Base-by-base conservation (phyloP, 1,284 basidiomycete genomes). In the Ustilago crameri region DNA sequence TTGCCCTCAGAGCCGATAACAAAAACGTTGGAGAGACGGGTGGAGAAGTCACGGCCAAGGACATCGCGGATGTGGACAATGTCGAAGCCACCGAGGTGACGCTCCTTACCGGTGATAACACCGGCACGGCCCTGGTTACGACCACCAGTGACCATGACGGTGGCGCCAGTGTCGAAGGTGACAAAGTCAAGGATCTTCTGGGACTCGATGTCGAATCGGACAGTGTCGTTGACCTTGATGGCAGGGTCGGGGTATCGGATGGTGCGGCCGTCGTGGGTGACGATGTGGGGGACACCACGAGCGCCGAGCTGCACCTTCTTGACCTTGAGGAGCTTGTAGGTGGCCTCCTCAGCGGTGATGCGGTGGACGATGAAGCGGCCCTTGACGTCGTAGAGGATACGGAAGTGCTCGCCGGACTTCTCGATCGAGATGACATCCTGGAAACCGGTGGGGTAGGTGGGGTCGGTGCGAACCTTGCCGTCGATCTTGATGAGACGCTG, bases 101-200 rank as follows among this genome's bases (percentile, higher is more conserved):
- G 93, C 88, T 98, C 96, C 81, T 91, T 89, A 87, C 95, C 93
- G 68, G 92, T 89, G 81, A 99, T 96, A 74, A 93, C 89, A 88
- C 95, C 96, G 69, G 90, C 91, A 87, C 96, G 91, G 83, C 96
- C 95, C 93, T 96, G 96, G 91, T 98, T 98, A 86, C 95, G 93
- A 81, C 95, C 95, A 85, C 95, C 95, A 74, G 96, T 98, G 87
- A 96, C 90, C 89, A 96, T 94, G 85, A 93, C 93, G 76, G 96
- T 90, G 88, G 96, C 96, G 78, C 95, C 95, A 64, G 93, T 93
- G 85, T 98, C 96, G 84, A 98, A 98, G 86, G 93, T 91, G 85
- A 96, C 90, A 84, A 90, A 93, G 84, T 95, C 95, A 78, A 88
- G 89, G 84, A 99, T 94, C 88, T 98, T 98, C 87, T 90, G 89